Evolutionary conservation across 352 stramenopile genomes (phyloP), one percentile per base, ranked within the genome.

Genomic region (Blastocystis sp.): DNA sequence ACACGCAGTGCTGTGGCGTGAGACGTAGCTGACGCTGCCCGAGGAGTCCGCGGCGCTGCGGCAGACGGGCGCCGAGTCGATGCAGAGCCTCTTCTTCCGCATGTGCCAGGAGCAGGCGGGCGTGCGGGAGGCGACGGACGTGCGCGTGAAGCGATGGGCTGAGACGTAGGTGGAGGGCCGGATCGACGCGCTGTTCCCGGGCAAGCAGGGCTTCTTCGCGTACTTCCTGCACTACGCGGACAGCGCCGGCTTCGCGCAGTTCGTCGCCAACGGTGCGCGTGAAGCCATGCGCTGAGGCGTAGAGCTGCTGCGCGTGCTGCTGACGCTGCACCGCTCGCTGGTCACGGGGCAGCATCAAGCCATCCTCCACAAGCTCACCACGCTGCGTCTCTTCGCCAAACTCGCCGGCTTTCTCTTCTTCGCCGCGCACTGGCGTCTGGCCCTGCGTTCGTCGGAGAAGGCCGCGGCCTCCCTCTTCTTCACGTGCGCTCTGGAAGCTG

Each of bases 131-230:
- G 17, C 57, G 28, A 84, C 24, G 0, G 48, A 57, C 14, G 48
- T 57, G 14, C 6, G 48, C 0, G 14, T 14, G 48, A 17, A 14
- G 48, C 6, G 48, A 14, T 14, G 48, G 0, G 6, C 6, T 57
- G 48, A 57, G 6, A 0, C 48, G n/a, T 21, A 66, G 40, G 6
- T 84, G 3, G 74, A 84, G 45, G 57, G 43, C 14, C 43, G 28
- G 24, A 84, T 84, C 34, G 52, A 62, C 45, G 24, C 42, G 10
- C 54, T 84, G 28, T 84, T 84, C 48, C 74, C 74, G 24, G 74
- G 60, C n/a, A 84, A 84, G 60, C 74, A 84, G 61, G 54, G 45
- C 42, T 84, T 84, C 45, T 84, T 84, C 45, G 74, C 74, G 21
- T 64, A 59, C 54, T 84, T 84, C 45, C n/a, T 84, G 11, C 48